These are phyloP conservation scores for Alternaria sp. DNA, from an alignment of 2,329 filamentous ascomycete species.

Conservation along the genomic window DNA sequence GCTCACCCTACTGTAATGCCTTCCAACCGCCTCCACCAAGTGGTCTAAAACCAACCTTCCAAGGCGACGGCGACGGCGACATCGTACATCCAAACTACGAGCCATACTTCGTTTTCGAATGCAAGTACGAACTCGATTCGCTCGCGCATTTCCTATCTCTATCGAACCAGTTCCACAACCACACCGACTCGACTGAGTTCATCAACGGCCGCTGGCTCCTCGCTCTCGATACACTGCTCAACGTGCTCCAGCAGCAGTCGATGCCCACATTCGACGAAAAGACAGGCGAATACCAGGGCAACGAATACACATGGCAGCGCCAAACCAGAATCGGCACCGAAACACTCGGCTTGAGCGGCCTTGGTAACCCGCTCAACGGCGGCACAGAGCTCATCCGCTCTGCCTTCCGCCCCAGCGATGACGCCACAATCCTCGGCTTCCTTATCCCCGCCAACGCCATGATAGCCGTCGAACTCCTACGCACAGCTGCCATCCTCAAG, in stretches of 20 bases:
- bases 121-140: constrained; percentile 98
- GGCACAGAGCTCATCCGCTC: constrained; percentile 88
- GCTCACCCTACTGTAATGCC: constrained; percentile 96
- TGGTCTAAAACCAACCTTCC: constrained; percentile 73
- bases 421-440: constrained; percentile 92
- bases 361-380: constrained; percentile 88
- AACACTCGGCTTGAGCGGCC: constrained; percentile 80
- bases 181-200: constrained; percentile 80
- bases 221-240: constrained; percentile 77
- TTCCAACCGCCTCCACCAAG: constrained; percentile 94
- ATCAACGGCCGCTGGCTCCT: constrained; percentile 78
- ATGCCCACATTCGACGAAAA: constrained; percentile 78
- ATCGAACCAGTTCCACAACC: constrained; percentile 83
- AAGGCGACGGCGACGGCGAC: constrained; percentile 86
- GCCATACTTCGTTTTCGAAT: constrained; percentile 87
- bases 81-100: constrained; percentile 87
- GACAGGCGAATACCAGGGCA: constrained; percentile 70
- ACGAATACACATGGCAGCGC: constrained; percentile 88
- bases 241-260: constrained; percentile 80
- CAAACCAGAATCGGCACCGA: constrained; percentile 84
- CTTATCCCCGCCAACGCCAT: constrained; percentile 96
- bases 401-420: constrained; percentile 93
- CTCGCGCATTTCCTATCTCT: constrained; percentile 89
- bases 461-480: constrained; percentile 88
- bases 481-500: constrained; percentile 74